Evolutionary conservation across 176 grass and related monocot species (phyloP).

Genomic region (Dactylis glomerata): DNA sequence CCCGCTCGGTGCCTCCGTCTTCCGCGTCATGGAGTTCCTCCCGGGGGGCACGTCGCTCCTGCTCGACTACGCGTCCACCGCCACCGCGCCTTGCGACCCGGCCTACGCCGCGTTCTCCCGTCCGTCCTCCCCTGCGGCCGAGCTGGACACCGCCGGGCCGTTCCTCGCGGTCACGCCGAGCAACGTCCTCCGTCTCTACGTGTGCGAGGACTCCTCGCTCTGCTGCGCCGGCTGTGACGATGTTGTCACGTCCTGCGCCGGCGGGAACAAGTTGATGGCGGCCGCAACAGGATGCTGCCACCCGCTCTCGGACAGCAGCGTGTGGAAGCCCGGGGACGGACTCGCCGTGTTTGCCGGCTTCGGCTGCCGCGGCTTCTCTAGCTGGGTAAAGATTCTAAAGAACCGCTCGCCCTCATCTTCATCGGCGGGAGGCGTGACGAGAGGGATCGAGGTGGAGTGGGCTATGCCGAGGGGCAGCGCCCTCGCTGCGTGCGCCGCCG

Average conservation of each 20-base stretch:
- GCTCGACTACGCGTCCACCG: slow-evolving; percentile 66
- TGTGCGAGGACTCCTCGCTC: slow-evolving; percentile 90
- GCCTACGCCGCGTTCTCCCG: slow-evolving; percentile 54
- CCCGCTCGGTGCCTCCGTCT: slow-evolving; percentile 19
- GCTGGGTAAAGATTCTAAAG: slow-evolving; percentile 79
- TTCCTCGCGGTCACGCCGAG: slow-evolving; percentile 61
- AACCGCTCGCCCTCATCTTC: slow-evolving; percentile 32
- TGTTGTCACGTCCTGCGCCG: neutral
- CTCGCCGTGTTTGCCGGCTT: slow-evolving; percentile 63
- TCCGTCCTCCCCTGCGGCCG: slow-evolving; percentile 32
- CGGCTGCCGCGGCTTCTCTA: slow-evolving; percentile 88
- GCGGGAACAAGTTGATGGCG: neutral
- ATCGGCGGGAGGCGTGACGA: slow-evolving; percentile 11
- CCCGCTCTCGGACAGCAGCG: slow-evolving; percentile 75
- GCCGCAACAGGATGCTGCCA: slow-evolving; percentile 66
- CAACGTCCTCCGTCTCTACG: slow-evolving; percentile 89
- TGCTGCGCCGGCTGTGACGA: slow-evolving; percentile 56
- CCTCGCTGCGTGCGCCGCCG: slow-evolving; percentile 49
- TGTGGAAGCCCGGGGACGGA: slow-evolving; percentile 65
- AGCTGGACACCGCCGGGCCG: slow-evolving; percentile 28
- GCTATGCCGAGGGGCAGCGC: slow-evolving; percentile 43
- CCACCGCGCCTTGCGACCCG: slow-evolving; percentile 32
- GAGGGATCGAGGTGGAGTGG: slow-evolving; percentile 69
- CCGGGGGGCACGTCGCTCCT: slow-evolving; percentile 59
- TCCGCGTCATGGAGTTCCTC: slow-evolving; percentile 59